These are phyloP conservation scores for Nannizziopsis arthrosporioides DNA, from an alignment of 2,329 filamentous ascomycete genomes.

Conservation along the genomic window DNA sequence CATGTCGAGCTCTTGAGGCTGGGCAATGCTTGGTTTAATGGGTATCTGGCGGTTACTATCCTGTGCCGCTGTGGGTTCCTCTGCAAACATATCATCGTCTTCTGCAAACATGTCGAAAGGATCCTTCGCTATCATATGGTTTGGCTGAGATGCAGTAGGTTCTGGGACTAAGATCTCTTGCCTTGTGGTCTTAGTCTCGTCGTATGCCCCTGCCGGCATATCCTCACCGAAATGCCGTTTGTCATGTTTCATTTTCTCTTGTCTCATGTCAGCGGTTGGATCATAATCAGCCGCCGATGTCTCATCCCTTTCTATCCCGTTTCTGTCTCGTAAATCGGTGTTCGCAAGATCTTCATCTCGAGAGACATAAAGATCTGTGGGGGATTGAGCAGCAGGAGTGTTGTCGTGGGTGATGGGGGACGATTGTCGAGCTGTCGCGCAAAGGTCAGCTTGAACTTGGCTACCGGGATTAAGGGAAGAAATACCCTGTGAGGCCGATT, in stretches of 20 bases:
- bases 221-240: constrained; percentile 50
- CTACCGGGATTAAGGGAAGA: neutral
- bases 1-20: constrained; percentile 50
- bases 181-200: constrained; percentile 45
- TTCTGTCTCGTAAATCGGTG: constrained; percentile 25
- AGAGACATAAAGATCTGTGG: constrained; percentile 50
- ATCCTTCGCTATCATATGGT: constrained; percentile 37
- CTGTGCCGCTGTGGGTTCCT: constrained; percentile 52
- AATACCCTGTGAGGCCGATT: constrained; percentile 30
- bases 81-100: constrained; percentile 71
- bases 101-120: constrained; percentile 52
- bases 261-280: constrained; percentile 75
- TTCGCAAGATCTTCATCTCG: constrained; percentile 60
- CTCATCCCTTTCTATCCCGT: constrained; percentile 50
- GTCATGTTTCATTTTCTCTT: constrained; percentile 63
- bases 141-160: constrained; percentile 26
- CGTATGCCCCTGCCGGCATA: constrained; percentile 44
- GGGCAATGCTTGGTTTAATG: constrained; percentile 40
- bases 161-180: constrained; percentile 42
- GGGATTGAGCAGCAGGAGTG: constrained; percentile 40
- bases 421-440: constrained; percentile 25
- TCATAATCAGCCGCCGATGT: constrained; percentile 92
- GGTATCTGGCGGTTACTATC: constrained; percentile 34
- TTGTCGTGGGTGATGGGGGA: constrained; percentile 42
- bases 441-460: constrained; percentile 30